Evolutionary conservation across 805 yeast genomes (phyloP).

Genomic region (Sugiyamaella smithiae): DNA sequence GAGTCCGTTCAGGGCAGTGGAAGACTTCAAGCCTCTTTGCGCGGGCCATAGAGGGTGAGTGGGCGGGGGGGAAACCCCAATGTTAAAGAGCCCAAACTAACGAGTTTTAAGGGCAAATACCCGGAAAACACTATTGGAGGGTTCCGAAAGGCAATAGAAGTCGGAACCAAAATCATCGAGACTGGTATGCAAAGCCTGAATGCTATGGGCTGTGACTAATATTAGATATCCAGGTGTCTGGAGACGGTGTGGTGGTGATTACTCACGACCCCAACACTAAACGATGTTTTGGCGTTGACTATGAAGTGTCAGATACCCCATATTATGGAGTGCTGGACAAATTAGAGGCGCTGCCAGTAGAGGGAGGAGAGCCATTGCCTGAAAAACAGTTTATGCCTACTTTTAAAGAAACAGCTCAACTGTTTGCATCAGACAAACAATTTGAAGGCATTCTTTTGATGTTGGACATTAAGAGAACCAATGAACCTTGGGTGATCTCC

Average conservation of each 20-base stretch:
- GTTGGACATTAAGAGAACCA: constrained; percentile 52
- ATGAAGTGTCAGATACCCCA: constrained; percentile 38
- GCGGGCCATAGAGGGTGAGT: constrained; percentile 30
- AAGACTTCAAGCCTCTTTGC: constrained; percentile 21
- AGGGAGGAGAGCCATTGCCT: constrained; percentile 26
- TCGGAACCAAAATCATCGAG: constrained; percentile 48
- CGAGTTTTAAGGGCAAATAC: constrained; percentile 25
- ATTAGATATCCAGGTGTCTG: constrained; percentile 51
- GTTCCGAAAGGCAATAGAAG: constrained; percentile 33
- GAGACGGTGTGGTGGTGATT: constrained; percentile 52
- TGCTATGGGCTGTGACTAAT: neutral
- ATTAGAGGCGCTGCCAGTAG: constrained; percentile 23
- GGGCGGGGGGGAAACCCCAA: neutral
- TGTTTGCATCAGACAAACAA: constrained; percentile 38
- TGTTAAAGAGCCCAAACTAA: neutral
- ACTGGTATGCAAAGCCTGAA: constrained; percentile 27
- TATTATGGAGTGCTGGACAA: constrained; percentile 38
- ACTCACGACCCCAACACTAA: constrained; percentile 53
- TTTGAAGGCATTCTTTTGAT: constrained; percentile 37
- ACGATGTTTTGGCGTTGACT: constrained; percentile 45
- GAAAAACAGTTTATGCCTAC: constrained; percentile 41
- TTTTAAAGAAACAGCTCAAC: constrained; percentile 39
- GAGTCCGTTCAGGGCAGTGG: constrained; percentile 9
- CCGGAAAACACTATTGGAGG: constrained; percentile 31
- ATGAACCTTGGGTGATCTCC: constrained; percentile 43